A percentile compares a stretch with the other conserved stretches of the same genome.
These are phyloP conservation scores for Mentha longifolia DNA, from an alignment of 257 asterid species.

Conservation along the genomic window DNA sequence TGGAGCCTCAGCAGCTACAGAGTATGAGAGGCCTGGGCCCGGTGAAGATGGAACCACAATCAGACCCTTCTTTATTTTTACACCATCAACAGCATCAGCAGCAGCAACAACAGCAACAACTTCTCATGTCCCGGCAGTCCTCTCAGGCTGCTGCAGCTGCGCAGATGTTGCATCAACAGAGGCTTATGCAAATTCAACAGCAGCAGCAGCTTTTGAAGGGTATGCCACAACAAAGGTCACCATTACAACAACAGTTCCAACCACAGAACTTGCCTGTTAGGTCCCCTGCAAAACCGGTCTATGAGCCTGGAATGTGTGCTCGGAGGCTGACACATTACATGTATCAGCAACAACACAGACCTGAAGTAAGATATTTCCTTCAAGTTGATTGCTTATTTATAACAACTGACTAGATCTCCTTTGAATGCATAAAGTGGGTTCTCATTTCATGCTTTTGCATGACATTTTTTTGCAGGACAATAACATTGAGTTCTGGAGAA, in stretches of 20 bases:
- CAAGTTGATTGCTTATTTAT: background rate
- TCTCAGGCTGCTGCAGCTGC: slow-evolving; percentile 86
- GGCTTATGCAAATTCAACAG: slow-evolving; percentile 72
- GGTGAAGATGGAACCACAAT: slow-evolving; percentile 80
- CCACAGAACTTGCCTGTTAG: slow-evolving; percentile 58
- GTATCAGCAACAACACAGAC: slow-evolving; percentile 98
- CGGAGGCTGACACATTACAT: slow-evolving; percentile 92
- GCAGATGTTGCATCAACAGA: slow-evolving; percentile 81
- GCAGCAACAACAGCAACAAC: slow-evolving; percentile 69
- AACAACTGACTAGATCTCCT: slow-evolving; percentile 4
- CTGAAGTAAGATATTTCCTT: slow-evolving; percentile 62
- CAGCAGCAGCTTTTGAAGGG: slow-evolving; percentile 74
- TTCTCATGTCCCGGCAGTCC: slow-evolving; percentile 67
- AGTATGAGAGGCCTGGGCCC: slow-evolving; percentile 69
- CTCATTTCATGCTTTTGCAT: slow-evolving; percentile 19
- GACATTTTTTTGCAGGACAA: slow-evolving; percentile 61
- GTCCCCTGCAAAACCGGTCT: slow-evolving; percentile 71
- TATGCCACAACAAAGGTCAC: slow-evolving; percentile 79
- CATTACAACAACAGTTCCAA: slow-evolving; percentile 65
- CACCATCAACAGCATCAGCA: slow-evolving; percentile 65
- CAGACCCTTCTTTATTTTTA: slow-evolving; percentile 70
- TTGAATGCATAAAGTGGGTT: slow-evolving; percentile 6
- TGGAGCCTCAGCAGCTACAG: slow-evolving; percentile 84
- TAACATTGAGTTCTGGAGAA: slow-evolving; percentile 86
- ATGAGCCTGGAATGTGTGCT: slow-evolving; percentile 99